Percentiles rank a stretch among this genome's conserved stretches.
Conservation (phyloP, 495 filamentous ascomycete genomes). For the Corynascus novoguineensis region DNA sequence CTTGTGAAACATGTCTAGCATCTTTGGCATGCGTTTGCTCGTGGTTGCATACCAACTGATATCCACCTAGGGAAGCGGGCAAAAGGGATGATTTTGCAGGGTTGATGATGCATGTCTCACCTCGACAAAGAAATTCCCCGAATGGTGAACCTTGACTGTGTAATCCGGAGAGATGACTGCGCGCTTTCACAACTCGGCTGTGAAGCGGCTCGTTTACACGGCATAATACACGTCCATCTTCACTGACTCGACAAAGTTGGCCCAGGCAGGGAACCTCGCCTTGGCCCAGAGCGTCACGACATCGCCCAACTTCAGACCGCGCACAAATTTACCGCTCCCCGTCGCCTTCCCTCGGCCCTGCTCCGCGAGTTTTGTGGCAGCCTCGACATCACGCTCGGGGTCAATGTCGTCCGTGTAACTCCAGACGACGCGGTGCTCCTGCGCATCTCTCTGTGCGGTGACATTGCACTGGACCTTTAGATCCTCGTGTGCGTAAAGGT, state of each 20-base stretch:
- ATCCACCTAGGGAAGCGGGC: too few relatives aligned
- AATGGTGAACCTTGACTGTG: background rate
- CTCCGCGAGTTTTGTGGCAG: slow-evolving; percentile 28
- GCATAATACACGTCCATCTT: slow-evolving; percentile 60
- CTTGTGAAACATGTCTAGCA: too few relatives aligned
- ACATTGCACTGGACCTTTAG: slow-evolving; percentile 52
- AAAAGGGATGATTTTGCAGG: too few relatives aligned
- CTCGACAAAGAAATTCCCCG: background rate
- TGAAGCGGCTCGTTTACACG: slow-evolving; percentile 35
- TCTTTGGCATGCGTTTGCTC: too few relatives aligned
- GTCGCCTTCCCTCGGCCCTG: slow-evolving; percentile 51
- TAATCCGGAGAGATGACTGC: background rate
- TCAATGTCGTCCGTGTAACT: slow-evolving; percentile 45
- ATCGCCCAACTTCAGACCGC: slow-evolving; percentile 56
- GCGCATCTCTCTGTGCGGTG: slow-evolving; percentile 27
- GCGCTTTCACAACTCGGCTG: background rate
- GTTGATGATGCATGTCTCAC: slow-evolving; percentile 1
- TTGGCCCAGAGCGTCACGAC: slow-evolving; percentile 60
- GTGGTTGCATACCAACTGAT: too few relatives aligned
- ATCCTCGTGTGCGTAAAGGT: slow-evolving; percentile 36
- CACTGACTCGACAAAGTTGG: slow-evolving; percentile 51
- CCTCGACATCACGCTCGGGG: slow-evolving; percentile 40
- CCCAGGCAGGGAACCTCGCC: slow-evolving; percentile 58
- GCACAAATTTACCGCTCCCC: slow-evolving; percentile 51
- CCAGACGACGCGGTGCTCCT: slow-evolving; percentile 53